These are phyloP conservation scores for Pseudozyma tsukubaensis DNA, from an alignment of 1,284 basidiomycete genomes.

Conservation along the genomic window DNA sequence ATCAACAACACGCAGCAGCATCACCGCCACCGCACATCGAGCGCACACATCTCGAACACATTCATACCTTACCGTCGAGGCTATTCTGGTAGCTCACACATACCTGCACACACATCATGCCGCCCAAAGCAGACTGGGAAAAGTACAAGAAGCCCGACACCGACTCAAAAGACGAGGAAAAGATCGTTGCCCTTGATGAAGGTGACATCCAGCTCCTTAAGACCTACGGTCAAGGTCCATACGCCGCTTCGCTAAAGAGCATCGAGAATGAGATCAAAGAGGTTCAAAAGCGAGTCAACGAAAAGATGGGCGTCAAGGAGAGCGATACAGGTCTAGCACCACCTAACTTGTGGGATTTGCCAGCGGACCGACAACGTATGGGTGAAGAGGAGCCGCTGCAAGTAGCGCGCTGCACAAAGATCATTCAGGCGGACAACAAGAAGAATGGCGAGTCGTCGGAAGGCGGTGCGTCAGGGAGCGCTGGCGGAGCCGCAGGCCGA, in stretches of 20 bases:
- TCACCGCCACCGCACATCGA: neutral
- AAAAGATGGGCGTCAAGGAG: constrained; percentile 97
- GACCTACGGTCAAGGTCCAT: constrained; percentile 99
- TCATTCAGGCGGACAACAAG: constrained; percentile 77
- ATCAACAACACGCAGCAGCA: too few species aligned
- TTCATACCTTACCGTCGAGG: neutral
- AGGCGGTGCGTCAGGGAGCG: constrained; percentile 34
- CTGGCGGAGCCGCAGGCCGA: constrained; percentile 24
- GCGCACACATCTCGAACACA: neutral
- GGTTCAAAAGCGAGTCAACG: constrained; percentile 95
- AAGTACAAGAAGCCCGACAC: constrained; percentile 66
- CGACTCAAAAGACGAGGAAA: constrained; percentile 64
- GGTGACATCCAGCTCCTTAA: constrained; percentile 99
- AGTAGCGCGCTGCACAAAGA: constrained; percentile 98
- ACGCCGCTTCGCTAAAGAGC: constrained; percentile 87
- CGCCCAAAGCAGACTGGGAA: constrained; percentile 68
- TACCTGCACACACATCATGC: constrained; percentile 55
- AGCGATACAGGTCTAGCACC: constrained; percentile 96
- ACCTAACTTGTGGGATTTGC: constrained; percentile 91
- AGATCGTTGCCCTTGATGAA: constrained; percentile 84
- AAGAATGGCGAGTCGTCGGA: constrained; percentile 34
- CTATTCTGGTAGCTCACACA: neutral
- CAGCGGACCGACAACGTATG: constrained; percentile 78
- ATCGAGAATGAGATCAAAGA: constrained; percentile 94
- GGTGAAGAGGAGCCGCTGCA: constrained; percentile 91